Percentiles rank a stretch among this genome's conserved stretches.
phyloP scores from a whole-genome alignment of 768 basidiomycete species.

The Gymnopilus junonius region DNA sequence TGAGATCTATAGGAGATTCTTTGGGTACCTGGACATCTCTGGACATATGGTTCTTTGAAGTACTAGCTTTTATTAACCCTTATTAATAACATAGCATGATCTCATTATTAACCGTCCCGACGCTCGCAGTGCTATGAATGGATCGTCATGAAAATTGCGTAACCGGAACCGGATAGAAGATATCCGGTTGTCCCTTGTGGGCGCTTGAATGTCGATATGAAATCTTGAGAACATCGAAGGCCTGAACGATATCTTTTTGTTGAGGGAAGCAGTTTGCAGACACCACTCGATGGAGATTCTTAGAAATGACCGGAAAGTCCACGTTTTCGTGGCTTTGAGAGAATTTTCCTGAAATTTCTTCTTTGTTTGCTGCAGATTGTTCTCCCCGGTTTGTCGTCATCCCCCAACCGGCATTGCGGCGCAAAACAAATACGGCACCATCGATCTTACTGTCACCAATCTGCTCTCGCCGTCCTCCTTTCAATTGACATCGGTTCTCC shows the following conservation, averaged over 20 bases:
- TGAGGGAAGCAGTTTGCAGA: not conserved
- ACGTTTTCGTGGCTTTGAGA: not conserved
- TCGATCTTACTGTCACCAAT: not conserved
- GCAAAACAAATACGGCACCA: not conserved
- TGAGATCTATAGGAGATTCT: no score
- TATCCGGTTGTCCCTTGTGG: not conserved
- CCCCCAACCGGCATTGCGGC: not conserved
- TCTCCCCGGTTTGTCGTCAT: not conserved
- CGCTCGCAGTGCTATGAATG: not conserved
- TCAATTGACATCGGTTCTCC: not conserved
- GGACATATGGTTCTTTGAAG: not conserved
- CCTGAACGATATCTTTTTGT: not conserved
- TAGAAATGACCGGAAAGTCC: not conserved
- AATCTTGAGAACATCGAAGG: not conserved
- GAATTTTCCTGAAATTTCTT: slow-evolving; percentile 1
- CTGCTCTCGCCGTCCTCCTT: no score
- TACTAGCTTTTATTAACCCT: not conserved
- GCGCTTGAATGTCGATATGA: not conserved
- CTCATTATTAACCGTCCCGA: not conserved
- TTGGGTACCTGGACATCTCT: not conserved
- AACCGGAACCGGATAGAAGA: not conserved
- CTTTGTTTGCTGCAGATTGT: not conserved
- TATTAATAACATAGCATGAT: not conserved
- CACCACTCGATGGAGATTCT: not conserved
- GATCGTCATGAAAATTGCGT: not conserved